Conservation (phyloP, 2,329 filamentous ascomycete genomes). For the Emydomyces testavorans region DNA sequence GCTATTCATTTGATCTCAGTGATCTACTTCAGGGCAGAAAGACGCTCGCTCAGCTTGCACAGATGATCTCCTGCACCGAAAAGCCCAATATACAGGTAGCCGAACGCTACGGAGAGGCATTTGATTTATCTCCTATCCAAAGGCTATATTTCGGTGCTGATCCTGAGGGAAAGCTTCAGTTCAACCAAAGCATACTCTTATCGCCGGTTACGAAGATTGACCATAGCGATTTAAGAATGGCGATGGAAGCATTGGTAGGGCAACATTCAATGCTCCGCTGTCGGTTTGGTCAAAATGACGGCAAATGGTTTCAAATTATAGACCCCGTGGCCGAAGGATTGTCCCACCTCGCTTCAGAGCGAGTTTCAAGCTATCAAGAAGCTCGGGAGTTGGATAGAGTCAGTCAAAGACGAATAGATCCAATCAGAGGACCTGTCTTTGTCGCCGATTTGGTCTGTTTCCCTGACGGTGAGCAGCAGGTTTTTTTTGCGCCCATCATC, state of each 20-base stretch:
- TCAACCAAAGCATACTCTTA: conserved; percentile 18
- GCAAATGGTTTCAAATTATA: conserved; percentile 16
- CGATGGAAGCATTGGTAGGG: conserved; percentile 11
- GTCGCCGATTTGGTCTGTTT: conserved; percentile 3
- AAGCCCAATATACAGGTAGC: conserved; percentile 4
- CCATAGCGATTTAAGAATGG: neutral
- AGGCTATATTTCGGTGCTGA: conserved; percentile 17
- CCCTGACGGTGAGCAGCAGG: neutral
- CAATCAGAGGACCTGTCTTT: conserved; percentile 19
- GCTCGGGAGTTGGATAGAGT: conserved; percentile 19
- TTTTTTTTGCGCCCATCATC: conserved; percentile 16
- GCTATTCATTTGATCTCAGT: no score
- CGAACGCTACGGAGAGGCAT: no score
- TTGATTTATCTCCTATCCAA: conserved; percentile 19
- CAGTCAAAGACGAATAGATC: conserved; percentile 24
- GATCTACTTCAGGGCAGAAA: conserved; percentile 12
- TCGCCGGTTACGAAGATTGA: neutral
- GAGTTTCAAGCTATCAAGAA: conserved; percentile 17
- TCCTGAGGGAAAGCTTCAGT: conserved; percentile 12
- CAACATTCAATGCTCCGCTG: conserved; percentile 19
- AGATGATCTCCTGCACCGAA: conserved; percentile 7
- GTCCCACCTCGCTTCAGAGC: conserved; percentile 24
- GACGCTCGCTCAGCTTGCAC: conserved; percentile 5
- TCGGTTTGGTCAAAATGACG: conserved; percentile 14
- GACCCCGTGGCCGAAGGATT: conserved; percentile 15